These are phyloP conservation scores for Phytopythium delawarense DNA, from an alignment of 352 stramenopile species.

Conservation along the genomic window DNA sequence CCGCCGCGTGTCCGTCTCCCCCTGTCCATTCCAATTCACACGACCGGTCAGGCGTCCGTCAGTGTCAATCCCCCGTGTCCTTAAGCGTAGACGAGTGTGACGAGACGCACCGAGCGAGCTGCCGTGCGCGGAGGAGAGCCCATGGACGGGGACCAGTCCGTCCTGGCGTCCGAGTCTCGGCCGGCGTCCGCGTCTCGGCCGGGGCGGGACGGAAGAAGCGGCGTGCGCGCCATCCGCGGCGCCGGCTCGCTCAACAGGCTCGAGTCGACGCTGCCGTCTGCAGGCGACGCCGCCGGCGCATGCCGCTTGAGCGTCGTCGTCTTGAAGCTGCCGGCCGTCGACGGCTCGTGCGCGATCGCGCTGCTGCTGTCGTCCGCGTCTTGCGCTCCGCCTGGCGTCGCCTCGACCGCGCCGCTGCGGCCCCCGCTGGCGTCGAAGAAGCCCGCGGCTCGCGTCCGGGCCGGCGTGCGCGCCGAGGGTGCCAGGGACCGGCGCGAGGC, in stretches of 20 bases:
- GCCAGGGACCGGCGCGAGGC: slow-evolving; percentile 33
- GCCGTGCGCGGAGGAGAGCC: slow-evolving; percentile 49
- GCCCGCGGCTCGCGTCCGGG: slow-evolving; percentile 1
- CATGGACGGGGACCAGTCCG: slow-evolving; percentile 51
- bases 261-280: slow-evolving; percentile 47
- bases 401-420: no score
- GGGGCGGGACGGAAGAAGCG: slow-evolving; percentile 34
- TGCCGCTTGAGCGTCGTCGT: slow-evolving; percentile 60
- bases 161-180: slow-evolving; percentile 37
- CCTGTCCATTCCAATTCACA: not conserved
- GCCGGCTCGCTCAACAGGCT: slow-evolving; percentile 64
- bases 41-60: not conserved
- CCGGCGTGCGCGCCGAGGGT: slow-evolving; percentile 19
- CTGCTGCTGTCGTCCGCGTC: slow-evolving; percentile 12
- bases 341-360: slow-evolving; percentile 15
- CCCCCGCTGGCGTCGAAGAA: slow-evolving; percentile 1
- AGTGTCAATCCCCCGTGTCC: not conserved
- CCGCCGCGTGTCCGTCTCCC: slow-evolving; percentile 7
- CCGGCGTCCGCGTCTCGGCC: slow-evolving; percentile 35
- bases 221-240: slow-evolving; percentile 58
- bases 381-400: no score
- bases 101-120: slow-evolving; percentile 35
- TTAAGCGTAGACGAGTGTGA: not conserved
- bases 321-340: slow-evolving; percentile 60
- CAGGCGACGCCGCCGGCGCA: slow-evolving; percentile 15